Base-by-base conservation (phyloP, 2,329 filamentous ascomycete species). In the Phialophora macrospora region DNA sequence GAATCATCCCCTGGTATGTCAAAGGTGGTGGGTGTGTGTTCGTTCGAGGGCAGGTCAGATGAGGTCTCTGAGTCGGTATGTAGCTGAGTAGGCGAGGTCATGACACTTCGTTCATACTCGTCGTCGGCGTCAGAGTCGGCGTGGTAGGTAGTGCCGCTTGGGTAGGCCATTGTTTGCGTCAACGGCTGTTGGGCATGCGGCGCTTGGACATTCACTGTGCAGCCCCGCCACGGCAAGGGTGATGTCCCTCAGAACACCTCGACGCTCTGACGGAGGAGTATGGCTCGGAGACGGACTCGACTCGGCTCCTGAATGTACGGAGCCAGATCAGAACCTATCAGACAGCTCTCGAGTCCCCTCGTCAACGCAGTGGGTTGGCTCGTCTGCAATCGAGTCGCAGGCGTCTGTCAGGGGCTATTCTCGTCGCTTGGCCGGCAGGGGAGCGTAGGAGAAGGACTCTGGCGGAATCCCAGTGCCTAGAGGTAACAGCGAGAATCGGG, bases 71-170 rank as follows among this genome's bases (percentile, higher is more conserved):
- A 87, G 73, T 87, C 85, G 57, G 80, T 81, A 49, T 82, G 82
- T 57, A 86, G 75, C 63, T 81, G 82, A 17, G 65, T 72, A 20
- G 85, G 85, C 17, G 84, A 85, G 58, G 84, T 84, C 73, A 87
- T 80, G 66, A 83, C 81, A 72, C 83, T 85, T 70, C 85, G 81
- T 76, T 88, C 86, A 71, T 87, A 88, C 77, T 89, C 87, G 77
- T 88, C 87, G 75, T 88, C 87, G 68, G 86, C 86, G 73, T 88
- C 85, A 57, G 84, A 88, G 72, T 88, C 86, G 68, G 85, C 85
- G 74, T 87, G 84, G 73, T 88, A 87, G 63, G 81, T 77, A 14
- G 64, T 70, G 26, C 68, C 71, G 41, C 77, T 77, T 51, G 79
- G 79, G 61, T 80, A 79, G 28, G 78, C 76, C 79, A 81, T 81